Evolutionary conservation across 805 yeast species (phyloP), one percentile per base, ranked within the genome.

Genomic region (Wickerhamiella galacta): DNA sequence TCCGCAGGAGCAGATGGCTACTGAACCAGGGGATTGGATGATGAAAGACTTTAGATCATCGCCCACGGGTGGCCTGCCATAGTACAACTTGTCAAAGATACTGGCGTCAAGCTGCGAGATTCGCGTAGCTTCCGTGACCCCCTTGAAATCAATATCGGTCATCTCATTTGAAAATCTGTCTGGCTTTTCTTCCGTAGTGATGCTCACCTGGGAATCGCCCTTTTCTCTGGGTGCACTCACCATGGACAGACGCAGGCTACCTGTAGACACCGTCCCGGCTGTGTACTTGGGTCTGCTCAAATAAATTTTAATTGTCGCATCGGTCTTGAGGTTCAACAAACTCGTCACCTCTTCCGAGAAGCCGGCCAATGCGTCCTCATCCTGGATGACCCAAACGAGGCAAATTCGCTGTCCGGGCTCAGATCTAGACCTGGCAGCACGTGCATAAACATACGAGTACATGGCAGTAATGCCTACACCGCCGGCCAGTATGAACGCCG

Each of bases 381-480:
- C 34, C 12, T 33, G 45, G 12, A 67, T 39, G 3, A 46, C 51
- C 51, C 51, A 46, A 3, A 45, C 33, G 26, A 46, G 16, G 6
- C 34, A 30, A 11, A 47, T 30, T 14, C 37, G 20, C 33, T 44
- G 46, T 17, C 36, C 39, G 3, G 33, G 31, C 21, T 32, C 32
- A 28, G n/a, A n/a, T 33, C 33, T 24, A n/a, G 21, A 15, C 3
- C 30, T 20, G n/a, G 29, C 25, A 4, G 43, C 16, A 24, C 39
- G 41, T 28, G 60, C 57, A 17, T 47, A 48, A 3, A 69, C 73
- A 37, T 66, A 60, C 2, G 72, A 55, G 36, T 61, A 61, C 29
- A 68, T 55, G 1, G 70, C 75, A 0, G 79, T 69, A 45, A 72
- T 62, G 9, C 80, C 80, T 35, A 68, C 69, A 9, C 79, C 80